Conservation (phyloP, 768 basidiomycete species). For the Lactarius indigo region DNA sequence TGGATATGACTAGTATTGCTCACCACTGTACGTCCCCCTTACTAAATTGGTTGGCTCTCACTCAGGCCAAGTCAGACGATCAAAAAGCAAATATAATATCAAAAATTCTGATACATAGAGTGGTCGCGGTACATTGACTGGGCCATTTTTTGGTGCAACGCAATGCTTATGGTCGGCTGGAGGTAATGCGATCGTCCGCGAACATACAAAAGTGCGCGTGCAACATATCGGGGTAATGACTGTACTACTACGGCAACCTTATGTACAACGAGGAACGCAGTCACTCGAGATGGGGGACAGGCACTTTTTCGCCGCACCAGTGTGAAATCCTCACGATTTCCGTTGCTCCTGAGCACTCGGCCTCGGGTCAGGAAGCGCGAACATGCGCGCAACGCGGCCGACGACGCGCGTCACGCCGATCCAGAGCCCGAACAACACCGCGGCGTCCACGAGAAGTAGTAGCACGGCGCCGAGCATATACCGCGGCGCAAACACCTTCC, state of each 20-base stretch:
- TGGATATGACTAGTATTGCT: no score
- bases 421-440: conserved; percentile 57
- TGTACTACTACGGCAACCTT: background rate
- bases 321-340: background rate
- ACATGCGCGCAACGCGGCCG: conserved; percentile 28
- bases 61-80: no score
- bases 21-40: no score
- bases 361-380: conserved; percentile 13
- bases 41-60: no score
- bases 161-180: no score
- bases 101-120: no score
- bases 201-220: background rate
- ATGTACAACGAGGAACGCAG: background rate
- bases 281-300: background rate
- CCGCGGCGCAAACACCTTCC: conserved; percentile 97
- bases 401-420: conserved; percentile 51
- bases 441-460: conserved; percentile 68
- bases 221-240: background rate
- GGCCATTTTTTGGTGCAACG: no score
- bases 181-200: background rate
- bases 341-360: background rate
- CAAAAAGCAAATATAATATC: no score
- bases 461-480: conserved; percentile 77
- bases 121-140: no score
- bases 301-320: background rate